These are phyloP conservation scores for Botrytis paeoniae DNA, from an alignment of 2,329 filamentous ascomycete genomes.

Conservation along the genomic window DNA sequence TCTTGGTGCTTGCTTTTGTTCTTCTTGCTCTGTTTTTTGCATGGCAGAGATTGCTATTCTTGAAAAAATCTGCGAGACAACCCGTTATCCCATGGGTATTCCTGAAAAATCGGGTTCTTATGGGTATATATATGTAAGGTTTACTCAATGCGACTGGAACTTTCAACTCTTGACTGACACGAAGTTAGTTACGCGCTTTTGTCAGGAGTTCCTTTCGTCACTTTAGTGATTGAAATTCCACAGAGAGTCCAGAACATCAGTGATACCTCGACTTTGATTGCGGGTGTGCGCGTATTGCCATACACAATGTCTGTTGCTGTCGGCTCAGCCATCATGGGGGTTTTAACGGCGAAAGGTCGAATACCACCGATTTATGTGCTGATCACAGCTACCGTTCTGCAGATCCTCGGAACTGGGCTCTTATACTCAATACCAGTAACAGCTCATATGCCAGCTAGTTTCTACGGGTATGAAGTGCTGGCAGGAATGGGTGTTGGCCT, in stretches of 20 bases:
- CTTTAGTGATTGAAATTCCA: slow-evolving; percentile 24
- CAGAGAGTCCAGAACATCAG: slow-evolving; percentile 24
- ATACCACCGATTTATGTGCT: neutral
- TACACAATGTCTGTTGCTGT: neutral
- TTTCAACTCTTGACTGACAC: neutral
- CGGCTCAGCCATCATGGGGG: neutral
- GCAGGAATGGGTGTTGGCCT: slow-evolving; percentile 59
- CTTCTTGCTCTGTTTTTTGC: slow-evolving; percentile 38
- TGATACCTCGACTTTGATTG: slow-evolving; percentile 15
- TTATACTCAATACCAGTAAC: slow-evolving; percentile 13
- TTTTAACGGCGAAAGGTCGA: neutral
- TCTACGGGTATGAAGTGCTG: slow-evolving; percentile 52
- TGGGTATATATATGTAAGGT: neutral
- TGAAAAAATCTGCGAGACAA: slow-evolving; percentile 9
- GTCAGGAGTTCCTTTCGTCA: slow-evolving; percentile 22
- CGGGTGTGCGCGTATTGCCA: slow-evolving; percentile 6
- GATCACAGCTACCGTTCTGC: slow-evolving; percentile 9
- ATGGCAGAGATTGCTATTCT: slow-evolving; percentile 34
- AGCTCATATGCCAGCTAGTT: slow-evolving; percentile 8
- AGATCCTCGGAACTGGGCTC: slow-evolving; percentile 22
- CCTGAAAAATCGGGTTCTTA: neutral
- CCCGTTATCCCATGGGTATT: neutral
- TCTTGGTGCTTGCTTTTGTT: slow-evolving; percentile 26
- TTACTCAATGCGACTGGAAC: neutral
- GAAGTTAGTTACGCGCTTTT: slow-evolving; percentile 20